Evolutionary conservation across 805 yeast species (phyloP).

Genomic region (Metschnikowia orientalis): DNA sequence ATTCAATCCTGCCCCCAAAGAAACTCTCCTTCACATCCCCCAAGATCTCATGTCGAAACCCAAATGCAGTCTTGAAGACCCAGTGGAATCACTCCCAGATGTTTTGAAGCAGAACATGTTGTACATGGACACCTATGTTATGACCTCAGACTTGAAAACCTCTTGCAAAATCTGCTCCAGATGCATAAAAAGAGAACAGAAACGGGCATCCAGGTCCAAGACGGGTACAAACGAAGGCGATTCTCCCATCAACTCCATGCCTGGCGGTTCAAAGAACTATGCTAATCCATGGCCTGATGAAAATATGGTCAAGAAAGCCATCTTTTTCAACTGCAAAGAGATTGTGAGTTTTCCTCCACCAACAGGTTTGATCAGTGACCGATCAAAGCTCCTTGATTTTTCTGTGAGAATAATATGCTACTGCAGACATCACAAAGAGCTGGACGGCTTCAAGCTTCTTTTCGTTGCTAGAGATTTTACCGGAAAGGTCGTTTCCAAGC

Average conservation of each 20-base stretch:
- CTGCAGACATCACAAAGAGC: constrained; percentile 90
- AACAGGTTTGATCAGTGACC: constrained; percentile 32
- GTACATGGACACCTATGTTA: constrained; percentile 75
- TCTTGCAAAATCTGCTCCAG: constrained; percentile 77
- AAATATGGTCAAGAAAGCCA: constrained; percentile 69
- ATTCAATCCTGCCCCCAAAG: constrained; percentile 73
- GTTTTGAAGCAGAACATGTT: constrained; percentile 49
- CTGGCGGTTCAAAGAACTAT: constrained; percentile 38
- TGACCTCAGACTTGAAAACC: constrained; percentile 46
- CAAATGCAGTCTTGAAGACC: constrained; percentile 62
- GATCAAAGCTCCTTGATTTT: constrained; percentile 42
- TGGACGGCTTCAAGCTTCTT: constrained; percentile 74
- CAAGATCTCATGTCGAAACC: constrained; percentile 85
- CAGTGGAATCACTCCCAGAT: constrained; percentile 40
- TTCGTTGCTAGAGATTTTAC: constrained; percentile 60
- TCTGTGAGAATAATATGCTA: constrained; percentile 86
- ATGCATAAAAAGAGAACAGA: constrained; percentile 89
- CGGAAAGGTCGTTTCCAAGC: constrained; percentile 66
- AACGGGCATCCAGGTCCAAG: constrained; percentile 90
- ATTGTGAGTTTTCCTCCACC: constrained; percentile 70
- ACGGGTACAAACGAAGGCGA: constrained; percentile 39
- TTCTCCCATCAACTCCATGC: constrained; percentile 12
- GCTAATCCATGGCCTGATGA: constrained; percentile 77
- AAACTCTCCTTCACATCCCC: constrained; percentile 72
- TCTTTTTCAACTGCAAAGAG: constrained; percentile 89